Evolutionary conservation across 78 protist genomes (phyloP).

Genomic region (Pigoraptor vietnamica): DNA sequence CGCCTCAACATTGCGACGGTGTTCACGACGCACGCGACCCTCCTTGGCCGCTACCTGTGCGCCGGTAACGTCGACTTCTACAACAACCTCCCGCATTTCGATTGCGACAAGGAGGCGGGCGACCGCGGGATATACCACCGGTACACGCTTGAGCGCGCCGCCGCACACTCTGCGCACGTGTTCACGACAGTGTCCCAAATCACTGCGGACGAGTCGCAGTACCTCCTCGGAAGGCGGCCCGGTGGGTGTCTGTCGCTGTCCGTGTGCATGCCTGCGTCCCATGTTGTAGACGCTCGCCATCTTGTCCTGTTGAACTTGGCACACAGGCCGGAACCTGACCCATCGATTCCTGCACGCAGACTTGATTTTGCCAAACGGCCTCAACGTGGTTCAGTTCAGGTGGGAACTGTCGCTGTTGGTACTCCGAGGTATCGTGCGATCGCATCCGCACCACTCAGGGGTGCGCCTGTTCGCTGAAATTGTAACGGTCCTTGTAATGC

Average conservation of each 20-base stretch:
- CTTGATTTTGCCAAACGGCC: slow-evolving; percentile 74
- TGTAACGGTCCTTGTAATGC: too few relatives aligned
- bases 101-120: slow-evolving; percentile 65
- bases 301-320: too few relatives aligned
- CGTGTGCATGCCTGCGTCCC: background rate
- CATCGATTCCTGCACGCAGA: slow-evolving; percentile 19
- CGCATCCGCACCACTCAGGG: too few relatives aligned
- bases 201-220: slow-evolving; percentile 65
- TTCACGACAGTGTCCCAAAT: slow-evolving; percentile 81
- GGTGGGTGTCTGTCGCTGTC: background rate
- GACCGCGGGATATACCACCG: slow-evolving; percentile 65
- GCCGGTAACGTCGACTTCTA: slow-evolving; percentile 78
- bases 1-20: slow-evolving; percentile 54
- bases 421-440: too few relatives aligned
- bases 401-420: background rate
- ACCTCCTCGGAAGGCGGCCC: slow-evolving; percentile 41
- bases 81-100: slow-evolving; percentile 39
- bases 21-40: slow-evolving; percentile 85
- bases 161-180: slow-evolving; percentile 65
- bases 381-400: slow-evolving; percentile 54
- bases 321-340: too few relatives aligned
- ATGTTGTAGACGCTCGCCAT: too few relatives aligned
- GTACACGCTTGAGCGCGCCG: slow-evolving; percentile 59
- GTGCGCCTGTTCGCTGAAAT: too few relatives aligned
- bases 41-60: slow-evolving; percentile 61